Percentiles rank a stretch among this genome's conserved stretches.
Evolutionary conservation across 306 rosid species (phyloP).

Genomic region (Oxytropis ochrocephala): DNA sequence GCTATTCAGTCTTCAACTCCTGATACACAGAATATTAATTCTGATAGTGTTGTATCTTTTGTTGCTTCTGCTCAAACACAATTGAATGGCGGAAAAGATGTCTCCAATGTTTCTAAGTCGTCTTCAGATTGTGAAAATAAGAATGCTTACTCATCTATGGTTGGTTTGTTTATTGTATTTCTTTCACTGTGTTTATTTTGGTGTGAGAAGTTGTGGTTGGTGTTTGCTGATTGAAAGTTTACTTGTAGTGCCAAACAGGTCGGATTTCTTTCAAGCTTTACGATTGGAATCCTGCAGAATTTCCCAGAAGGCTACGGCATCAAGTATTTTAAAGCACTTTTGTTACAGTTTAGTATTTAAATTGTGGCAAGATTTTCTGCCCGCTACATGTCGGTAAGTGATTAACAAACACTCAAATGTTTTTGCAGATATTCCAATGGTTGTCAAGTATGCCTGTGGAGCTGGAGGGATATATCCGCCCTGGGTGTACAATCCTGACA

Average conservation of each 20-base stretch:
- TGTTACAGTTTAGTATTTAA: constrained; percentile 74
- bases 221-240: constrained; percentile 36
- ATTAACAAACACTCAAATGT: constrained; percentile 34
- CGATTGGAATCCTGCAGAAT: constrained; percentile 99
- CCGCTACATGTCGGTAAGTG: constrained; percentile 14
- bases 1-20: constrained; percentile 38
- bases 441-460: constrained; percentile 91
- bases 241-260: constrained; percentile 93
- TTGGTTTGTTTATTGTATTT: constrained; percentile 33
- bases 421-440: constrained; percentile 92
- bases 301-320: constrained; percentile 96
- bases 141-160: constrained; percentile 74
- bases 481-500: constrained; percentile 94
- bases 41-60: constrained; percentile 39
- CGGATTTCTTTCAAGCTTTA: constrained; percentile 97
- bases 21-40: constrained; percentile 35
- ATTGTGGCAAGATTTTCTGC: constrained; percentile 11
- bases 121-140: constrained; percentile 58
- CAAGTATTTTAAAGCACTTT: constrained; percentile 78
- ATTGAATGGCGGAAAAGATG: constrained; percentile 45
- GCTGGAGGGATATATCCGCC: constrained; percentile 97
- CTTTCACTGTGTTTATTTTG: background rate
- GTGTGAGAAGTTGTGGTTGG: background rate
- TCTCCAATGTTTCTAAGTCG: constrained; percentile 48
- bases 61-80: constrained; percentile 55